Conservation (phyloP, 2,329 filamentous ascomycete species). For the Phaeomoniella chlamydospora region DNA sequence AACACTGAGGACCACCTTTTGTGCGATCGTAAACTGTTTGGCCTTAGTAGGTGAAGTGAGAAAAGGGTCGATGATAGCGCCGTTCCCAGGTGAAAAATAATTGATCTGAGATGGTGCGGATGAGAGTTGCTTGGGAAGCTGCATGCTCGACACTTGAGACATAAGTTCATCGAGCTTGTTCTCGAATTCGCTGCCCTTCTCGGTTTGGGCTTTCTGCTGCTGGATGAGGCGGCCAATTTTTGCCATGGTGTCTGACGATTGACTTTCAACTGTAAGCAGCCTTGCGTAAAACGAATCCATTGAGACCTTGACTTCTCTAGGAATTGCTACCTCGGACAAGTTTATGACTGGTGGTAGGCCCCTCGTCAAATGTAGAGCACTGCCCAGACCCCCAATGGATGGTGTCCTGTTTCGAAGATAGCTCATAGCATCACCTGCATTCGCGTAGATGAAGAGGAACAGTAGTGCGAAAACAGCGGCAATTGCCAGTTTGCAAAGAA, state of each 20-base stretch:
- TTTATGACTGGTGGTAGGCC: background rate
- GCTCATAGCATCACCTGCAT: background rate
- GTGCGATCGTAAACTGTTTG: conserved; percentile 11
- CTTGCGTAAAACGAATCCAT: background rate
- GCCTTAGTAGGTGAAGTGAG: conserved; percentile 44
- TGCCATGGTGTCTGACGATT: too few species aligned
- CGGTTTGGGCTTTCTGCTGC: background rate
- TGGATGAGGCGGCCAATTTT: background rate
- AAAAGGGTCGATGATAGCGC: conserved; percentile 47
- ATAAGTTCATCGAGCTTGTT: too few species aligned
- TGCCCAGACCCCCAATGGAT: background rate
- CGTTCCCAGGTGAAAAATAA: conserved; percentile 53
- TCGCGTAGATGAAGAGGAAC: background rate
- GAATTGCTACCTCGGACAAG: background rate
- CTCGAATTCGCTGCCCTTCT: too few species aligned
- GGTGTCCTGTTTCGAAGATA: background rate
- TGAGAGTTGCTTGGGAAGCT: background rate
- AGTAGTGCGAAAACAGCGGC: background rate
- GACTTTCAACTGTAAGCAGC: background rate
- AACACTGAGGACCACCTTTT: conserved; percentile 9
- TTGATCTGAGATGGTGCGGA: conserved; percentile 41
- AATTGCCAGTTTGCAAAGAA: background rate
- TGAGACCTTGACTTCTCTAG: background rate
- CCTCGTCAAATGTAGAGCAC: background rate
- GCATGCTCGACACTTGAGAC: background rate